Evolutionary conservation across 192 early-diverging fungal species (phyloP), one percentile per base, ranked within the genome.

Genomic region (Dissophora ornata): DNA sequence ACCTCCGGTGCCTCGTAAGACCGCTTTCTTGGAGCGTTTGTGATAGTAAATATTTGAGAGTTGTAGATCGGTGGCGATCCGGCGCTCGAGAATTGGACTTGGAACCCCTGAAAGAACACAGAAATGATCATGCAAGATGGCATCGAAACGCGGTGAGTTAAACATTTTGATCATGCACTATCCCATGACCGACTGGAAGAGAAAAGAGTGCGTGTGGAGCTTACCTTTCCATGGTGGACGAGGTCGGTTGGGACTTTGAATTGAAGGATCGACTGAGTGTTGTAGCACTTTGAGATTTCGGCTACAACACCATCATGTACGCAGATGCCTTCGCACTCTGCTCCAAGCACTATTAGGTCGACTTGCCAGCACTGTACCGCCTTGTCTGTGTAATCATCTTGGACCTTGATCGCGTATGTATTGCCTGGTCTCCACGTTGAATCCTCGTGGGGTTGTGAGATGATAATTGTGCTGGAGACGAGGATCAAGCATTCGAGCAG

Each of bases 151-250:
- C n/a, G 9, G 34, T 18, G 24, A 9, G 18, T 16, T 34, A 21
- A 47, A 10, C 41, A 60, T 18, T n/a, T 49, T 32, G 16, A 19
- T 47, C 16, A 1, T 32, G 22, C 36, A 38, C 6, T 38, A 6
- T 38, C 13, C 13, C 13, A 13, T 38, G 6, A 38, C 36, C 36
- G 36, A 38, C 36, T 38, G 7, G 36, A n/a, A n/a, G n/a, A n/a
- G n/a, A n/a, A n/a, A n/a, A n/a, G n/a, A n/a, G 6, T 38, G 36
- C 13, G 36, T 38, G 36, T 13, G 13, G 36, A n/a, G 18, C 44
- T 4, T 56, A 71, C 68, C 68, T 71, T 62, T 53, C 59, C 68
- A 40, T 71, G 52, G 19, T 71, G 68, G 16, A 38, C 42, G 13
- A 71, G 68, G 42, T 71, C 25, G 4, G 41, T 49, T 16, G 68